Evolutionary conservation across 257 asterid species (phyloP), one percentile per base, ranked within the genome.

Genomic region (Marsdenia floribunda): DNA sequence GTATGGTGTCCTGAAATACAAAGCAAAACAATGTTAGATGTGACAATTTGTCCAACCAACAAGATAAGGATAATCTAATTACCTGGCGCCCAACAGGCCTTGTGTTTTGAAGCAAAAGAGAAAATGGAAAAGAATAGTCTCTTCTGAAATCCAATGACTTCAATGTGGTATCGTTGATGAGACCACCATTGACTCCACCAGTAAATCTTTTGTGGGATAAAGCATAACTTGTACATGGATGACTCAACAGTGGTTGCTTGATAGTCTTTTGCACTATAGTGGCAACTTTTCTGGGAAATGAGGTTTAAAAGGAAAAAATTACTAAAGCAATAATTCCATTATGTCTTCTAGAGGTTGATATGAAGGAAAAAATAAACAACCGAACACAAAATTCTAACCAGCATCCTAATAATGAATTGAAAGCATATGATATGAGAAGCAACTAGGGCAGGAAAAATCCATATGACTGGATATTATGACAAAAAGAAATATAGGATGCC

Each of bases 51-150:
- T 60, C 55, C 18, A 71, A 66, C 72, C 70, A 82, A 78, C 37
- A 73, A 79, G 64, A 53, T 33, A 78, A 67, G 59, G 73, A 77
- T 40, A 76, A 76, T 16, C 46, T 22, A 60, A 55, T 73, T 90
- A 93, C 98, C 98, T 90, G 93, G 81, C 97, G 88, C 76, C 92
- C 97, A 71, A 91, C 97, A 71, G 98, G 98, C 70, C 96, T 87
- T 65, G 96, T 87, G 81, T 93, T 93, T 80, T 82, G 91, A 90
- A 93, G 77, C 79, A 91, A 76, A 79, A 90, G 86, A 75, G 96
- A 93, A 82, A 89, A 83, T 16, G 98, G 98, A 65, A 88, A 91
- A 64, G 89, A 79, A 73, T 80, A 87, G 82, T 89, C 94, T 86
- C 89, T 87, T 75, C 73, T 88, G 82, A 84, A 83, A 83, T 85